Base-by-base conservation (phyloP, 495 filamentous ascomycete genomes). In the Penicillium mononematosum region DNA sequence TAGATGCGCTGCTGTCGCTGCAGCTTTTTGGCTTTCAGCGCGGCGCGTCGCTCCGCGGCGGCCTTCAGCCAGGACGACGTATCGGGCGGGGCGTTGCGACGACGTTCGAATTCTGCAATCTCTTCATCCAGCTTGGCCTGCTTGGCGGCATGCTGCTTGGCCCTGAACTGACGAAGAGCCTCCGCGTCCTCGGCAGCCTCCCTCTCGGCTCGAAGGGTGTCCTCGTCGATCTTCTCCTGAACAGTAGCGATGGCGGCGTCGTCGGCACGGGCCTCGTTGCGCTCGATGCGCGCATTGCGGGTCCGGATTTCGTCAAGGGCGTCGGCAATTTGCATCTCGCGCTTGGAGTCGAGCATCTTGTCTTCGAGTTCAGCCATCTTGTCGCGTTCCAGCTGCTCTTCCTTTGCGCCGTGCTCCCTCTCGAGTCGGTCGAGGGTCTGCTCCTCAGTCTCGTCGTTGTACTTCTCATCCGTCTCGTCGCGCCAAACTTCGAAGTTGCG, bases 271-370 rank as follows among this genome's bases (percentile, higher is more conserved):
- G 85, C 85, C 52, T 88, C 85, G 52, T 84, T 86, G 62, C 87
- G 79, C 72, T 92, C 89, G 25, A 92, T 82, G 61, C 91, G 80
- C 17, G 94, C 95, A 77, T 98, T 99, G 61, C 93, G 73, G 39
- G 85, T 91, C 55, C 94, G 78, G 45, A 98, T 97, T 75, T 98
- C 92, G 73, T 99, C 95, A 60, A 99, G 74, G 31, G 91, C 91
- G 77, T 99, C 95, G 36, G 95, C 95, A 62, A 98, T 88, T 46
- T 86, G 88, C 95, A 99, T 98, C 76, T 98, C 95, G 53, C 88
- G 78, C 78, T 94, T 96, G n/a, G 91, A 90, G 70, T 99, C 95
- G 27, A 86, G 74, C 55, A 91, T 96, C 72, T 92, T 92, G 51
- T 83, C 81, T 70, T 92, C 89, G 59, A 93, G 67, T 66, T 89